Percentiles rank a stretch among this genome's conserved stretches.
Conservation (phyloP, 768 basidiomycete species). For the Lentinula raphanica region DNA sequence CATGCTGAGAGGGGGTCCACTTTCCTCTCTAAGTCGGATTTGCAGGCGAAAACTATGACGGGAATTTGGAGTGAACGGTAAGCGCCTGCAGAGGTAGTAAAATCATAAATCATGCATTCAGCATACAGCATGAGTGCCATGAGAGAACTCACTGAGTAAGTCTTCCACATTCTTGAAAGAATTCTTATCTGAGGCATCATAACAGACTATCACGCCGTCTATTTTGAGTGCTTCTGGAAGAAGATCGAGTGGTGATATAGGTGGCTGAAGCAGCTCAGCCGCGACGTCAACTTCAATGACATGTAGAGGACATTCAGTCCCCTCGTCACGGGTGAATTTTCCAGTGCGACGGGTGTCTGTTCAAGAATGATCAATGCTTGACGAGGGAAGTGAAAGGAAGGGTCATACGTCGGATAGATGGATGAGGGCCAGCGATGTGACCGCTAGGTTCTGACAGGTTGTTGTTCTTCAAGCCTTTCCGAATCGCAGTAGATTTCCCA, state of each 20-base stretch:
- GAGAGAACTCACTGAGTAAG: slow-evolving; percentile 70
- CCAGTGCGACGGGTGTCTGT: slow-evolving; percentile 28
- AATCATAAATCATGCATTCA: background rate
- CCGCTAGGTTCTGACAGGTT: slow-evolving; percentile 41
- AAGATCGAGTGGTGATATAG: slow-evolving; percentile 19
- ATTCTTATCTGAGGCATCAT: slow-evolving; percentile 58
- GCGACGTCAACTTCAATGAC: slow-evolving; percentile 53
- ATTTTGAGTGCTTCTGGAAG: slow-evolving; percentile 59
- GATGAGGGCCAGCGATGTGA: slow-evolving; percentile 23
- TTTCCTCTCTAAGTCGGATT: slow-evolving; percentile 61
- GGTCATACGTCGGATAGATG: slow-evolving; percentile 36
- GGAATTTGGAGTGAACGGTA: slow-evolving; percentile 56
- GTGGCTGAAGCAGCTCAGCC: slow-evolving; percentile 25
- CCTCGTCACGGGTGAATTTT: slow-evolving; percentile 32
- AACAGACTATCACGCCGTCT: slow-evolving; percentile 83
- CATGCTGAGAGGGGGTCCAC: slow-evolving; percentile 54
- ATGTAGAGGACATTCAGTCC: slow-evolving; percentile 39
- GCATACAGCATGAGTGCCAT: background rate
- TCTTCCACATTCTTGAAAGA: slow-evolving; percentile 66
- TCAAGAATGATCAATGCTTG: slow-evolving; percentile 4
- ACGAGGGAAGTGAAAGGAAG: background rate
- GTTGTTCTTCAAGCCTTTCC: slow-evolving; percentile 66
- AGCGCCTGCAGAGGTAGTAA: slow-evolving; percentile 36
- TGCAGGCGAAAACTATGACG: slow-evolving; percentile 79
- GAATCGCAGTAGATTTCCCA: slow-evolving; percentile 82